Conservation (phyloP, 768 basidiomycete species). For the Tulasnella sp. region DNA sequence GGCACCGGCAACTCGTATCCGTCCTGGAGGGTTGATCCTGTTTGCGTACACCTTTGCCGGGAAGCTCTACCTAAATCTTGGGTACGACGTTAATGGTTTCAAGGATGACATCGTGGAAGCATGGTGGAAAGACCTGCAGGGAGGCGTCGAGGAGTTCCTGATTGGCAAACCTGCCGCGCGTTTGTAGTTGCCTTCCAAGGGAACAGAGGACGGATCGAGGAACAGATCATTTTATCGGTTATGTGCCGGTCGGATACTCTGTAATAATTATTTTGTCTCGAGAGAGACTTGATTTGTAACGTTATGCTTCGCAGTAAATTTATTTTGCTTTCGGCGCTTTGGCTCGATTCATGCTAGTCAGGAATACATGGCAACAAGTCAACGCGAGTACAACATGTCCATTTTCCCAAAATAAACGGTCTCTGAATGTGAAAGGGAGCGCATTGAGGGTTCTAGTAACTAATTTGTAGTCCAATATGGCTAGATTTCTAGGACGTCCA, state of each 20-base stretch:
- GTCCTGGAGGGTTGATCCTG: constrained; percentile 67
- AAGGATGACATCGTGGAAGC: constrained; percentile 48
- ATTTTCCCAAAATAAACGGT: neutral
- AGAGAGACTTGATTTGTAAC: neutral
- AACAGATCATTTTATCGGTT: no score
- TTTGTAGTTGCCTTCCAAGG: neutral
- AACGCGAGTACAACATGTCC: neutral
- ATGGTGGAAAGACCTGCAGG: constrained; percentile 59
- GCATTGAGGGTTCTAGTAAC: neutral
- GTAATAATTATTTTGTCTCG: neutral
- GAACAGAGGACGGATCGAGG: no score
- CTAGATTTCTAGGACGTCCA: no score
- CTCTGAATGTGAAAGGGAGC: neutral
- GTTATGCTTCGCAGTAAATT: neutral
- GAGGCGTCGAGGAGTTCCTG: constrained; percentile 54
- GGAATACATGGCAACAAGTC: neutral
- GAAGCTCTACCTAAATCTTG: constrained; percentile 69
- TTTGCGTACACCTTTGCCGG: constrained; percentile 72
- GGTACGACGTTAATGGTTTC: constrained; percentile 73
- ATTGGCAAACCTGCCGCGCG: constrained; percentile 18
- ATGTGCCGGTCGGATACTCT: no score
- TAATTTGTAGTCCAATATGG: no score
- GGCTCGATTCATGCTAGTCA: neutral
- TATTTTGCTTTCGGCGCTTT: no score
- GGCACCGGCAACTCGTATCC: constrained; percentile 75